Conservation (phyloP, 805 yeast genomes). For the Candida golubevii region DNA sequence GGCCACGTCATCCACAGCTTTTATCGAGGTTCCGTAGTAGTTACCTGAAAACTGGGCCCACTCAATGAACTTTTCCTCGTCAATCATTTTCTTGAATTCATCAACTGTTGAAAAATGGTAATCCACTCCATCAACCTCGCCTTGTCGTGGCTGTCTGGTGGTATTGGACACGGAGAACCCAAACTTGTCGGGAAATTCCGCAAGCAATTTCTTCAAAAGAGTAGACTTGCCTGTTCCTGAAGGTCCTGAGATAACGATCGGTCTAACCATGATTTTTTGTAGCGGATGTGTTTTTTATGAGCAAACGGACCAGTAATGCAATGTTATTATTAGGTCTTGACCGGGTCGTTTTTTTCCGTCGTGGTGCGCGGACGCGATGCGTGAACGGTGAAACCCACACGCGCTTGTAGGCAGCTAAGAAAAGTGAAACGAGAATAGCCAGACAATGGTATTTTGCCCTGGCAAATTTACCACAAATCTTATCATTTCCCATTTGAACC, state of each 20-base stretch:
- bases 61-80: constrained; percentile 76
- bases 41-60: constrained; percentile 98
- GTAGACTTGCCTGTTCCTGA: constrained; percentile 97
- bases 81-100: constrained; percentile 72
- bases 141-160: constrained; percentile 86
- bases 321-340: too few species aligned
- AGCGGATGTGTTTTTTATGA: too few species aligned
- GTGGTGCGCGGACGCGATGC: too few species aligned
- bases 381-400: too few species aligned
- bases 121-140: constrained; percentile 85
- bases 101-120: constrained; percentile 84
- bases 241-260: constrained; percentile 95
- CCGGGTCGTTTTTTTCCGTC: too few species aligned
- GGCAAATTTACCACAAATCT: too few species aligned
- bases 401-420: too few species aligned
- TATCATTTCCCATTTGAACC: too few species aligned
- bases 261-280: constrained; percentile 58
- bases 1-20: constrained; percentile 73
- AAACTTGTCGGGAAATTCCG: constrained; percentile 83
- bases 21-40: constrained; percentile 91
- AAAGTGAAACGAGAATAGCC: too few species aligned
- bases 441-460: too few species aligned
- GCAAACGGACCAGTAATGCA: too few species aligned
- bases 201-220: constrained; percentile 79
- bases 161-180: constrained; percentile 95